Evolutionary conservation across 768 basidiomycete genomes (phyloP), one percentile per base, ranked within the genome.

Genomic region (Lentinula edodes): DNA sequence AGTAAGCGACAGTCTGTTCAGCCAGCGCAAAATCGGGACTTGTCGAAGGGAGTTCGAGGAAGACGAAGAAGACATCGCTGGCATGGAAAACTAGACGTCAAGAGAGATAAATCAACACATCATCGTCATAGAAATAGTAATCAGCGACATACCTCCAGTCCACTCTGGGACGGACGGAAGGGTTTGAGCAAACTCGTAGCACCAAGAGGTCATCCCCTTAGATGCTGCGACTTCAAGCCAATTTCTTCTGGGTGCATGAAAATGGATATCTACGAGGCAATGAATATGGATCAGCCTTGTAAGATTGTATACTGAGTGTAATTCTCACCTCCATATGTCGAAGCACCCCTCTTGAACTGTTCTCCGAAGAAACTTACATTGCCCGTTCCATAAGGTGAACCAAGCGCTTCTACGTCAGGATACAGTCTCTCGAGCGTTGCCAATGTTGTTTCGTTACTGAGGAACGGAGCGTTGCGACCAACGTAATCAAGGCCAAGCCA

Each of bases 141-240:
- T 6, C 6, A 6, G n/a, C 18, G 10, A 53, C 52, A 39, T 35
- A 53, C 52, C 52, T 15, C 52, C 52, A 3, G 52, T 39, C 52
- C 38, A 58, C 7, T 41, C 39, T 32, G 56, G 56, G 9, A 32
- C 32, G 20, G 56, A 61, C 9, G 65, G 50, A 10, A 64, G 62
- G 1, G 64, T 65, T 39, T 68, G 67, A 4, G 65, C 62, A 61
- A 71, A 71, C 20, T 67, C 42, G 55, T 71, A 71, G 7, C 65
- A 68, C 34, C 62, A 70, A 23, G 63, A 59, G 28, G 58, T 53
- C 10, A 67, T 64, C 7, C 68, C 68, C 5, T 38, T 36, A 13
- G 23, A 70, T 2, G 60, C 65, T 7, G 75, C 69, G 5, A 66
- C 73, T 16, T 62, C 66, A 9, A 71, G 71, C 45, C 65, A 69